These are phyloP conservation scores for Neofusicoccum kwambonambiense DNA, from an alignment of 2,329 filamentous ascomycete genomes.

Conservation along the genomic window DNA sequence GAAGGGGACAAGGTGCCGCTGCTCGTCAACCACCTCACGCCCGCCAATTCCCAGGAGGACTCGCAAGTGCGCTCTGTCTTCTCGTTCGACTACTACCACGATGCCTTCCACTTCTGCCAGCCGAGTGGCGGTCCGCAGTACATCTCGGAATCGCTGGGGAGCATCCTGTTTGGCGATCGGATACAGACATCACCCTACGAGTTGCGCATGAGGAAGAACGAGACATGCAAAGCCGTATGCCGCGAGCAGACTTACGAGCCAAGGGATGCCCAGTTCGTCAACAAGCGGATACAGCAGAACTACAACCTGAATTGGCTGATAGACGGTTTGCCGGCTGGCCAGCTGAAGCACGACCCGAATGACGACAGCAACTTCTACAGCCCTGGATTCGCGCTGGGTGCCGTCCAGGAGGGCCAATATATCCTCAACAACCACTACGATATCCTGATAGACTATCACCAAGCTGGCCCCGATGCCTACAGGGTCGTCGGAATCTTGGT, in stretches of 20 bases:
- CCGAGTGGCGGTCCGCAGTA: conserved; percentile 74
- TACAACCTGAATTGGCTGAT: conserved; percentile 96
- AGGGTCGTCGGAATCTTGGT: conserved; percentile 92
- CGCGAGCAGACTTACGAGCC: conserved; percentile 63
- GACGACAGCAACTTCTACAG: conserved; percentile 82
- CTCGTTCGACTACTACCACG: conserved; percentile 94
- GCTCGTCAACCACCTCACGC: conserved; percentile 89
- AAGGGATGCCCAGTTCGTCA: conserved; percentile 73
- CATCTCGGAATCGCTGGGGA: conserved; percentile 86
- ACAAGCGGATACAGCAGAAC: conserved; percentile 74
- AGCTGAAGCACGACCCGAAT: conserved; percentile 73
- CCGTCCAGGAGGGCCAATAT: conserved; percentile 45
- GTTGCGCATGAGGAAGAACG: conserved; percentile 80
- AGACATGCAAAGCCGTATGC: conserved; percentile 83
- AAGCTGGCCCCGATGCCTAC: conserved; percentile 69
- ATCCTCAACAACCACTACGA: conserved; percentile 93
- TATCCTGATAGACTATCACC: conserved; percentile 89
- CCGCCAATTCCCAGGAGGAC: conserved; percentile 73
- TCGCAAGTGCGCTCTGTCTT: conserved; percentile 86
- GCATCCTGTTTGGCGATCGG: conserved; percentile 94
- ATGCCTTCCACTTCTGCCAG: conserved; percentile 81
- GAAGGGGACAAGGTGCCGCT: conserved; percentile 77
- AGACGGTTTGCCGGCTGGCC: conserved; percentile 88
- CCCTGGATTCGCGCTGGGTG: conserved; percentile 82
- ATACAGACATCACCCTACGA: conserved; percentile 97